These are phyloP conservation scores for Canavalia ensiformis DNA, from an alignment of 306 rosid genomes.

Conservation along the genomic window DNA sequence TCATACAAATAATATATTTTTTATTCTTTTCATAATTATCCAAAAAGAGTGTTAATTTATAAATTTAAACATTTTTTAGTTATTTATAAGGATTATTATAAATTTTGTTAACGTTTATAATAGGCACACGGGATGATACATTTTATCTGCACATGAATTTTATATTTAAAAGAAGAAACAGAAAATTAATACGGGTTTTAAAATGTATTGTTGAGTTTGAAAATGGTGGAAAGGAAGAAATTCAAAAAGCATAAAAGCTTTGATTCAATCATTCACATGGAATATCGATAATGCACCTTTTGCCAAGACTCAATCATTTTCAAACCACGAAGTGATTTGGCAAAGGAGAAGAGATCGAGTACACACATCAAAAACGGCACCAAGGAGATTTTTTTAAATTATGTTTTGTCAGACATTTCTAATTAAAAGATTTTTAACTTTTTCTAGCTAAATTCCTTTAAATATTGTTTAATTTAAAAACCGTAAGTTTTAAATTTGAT, in stretches of 20 bases:
- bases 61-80: not conserved
- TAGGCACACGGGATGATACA: not conserved
- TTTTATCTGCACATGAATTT: not conserved
- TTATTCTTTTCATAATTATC: too few relatives aligned
- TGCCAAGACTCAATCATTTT: not conserved
- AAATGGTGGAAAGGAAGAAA: conserved; percentile 16
- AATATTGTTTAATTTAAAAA: not conserved
- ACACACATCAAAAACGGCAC: conserved; percentile 39
- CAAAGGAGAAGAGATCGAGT: conserved; percentile 7
- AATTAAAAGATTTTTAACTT: not conserved
- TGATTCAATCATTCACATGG: not conserved
- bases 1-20: too few relatives aligned
- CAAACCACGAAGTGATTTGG: not conserved
- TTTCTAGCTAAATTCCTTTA: not conserved
- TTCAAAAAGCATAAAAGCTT: not conserved
- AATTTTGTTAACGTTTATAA: not conserved
- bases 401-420: not conserved
- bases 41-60: not conserved
- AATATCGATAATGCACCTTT: conserved; percentile 25
- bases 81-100: not conserved
- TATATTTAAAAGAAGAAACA: not conserved
- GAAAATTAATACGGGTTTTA: not conserved
- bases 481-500: not conserved
- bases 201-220: conserved; percentile 21
- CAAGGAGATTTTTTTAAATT: not conserved